These are phyloP conservation scores for Vishniacozyma victoriae DNA, from an alignment of 768 basidiomycete genomes.

Conservation along the genomic window DNA sequence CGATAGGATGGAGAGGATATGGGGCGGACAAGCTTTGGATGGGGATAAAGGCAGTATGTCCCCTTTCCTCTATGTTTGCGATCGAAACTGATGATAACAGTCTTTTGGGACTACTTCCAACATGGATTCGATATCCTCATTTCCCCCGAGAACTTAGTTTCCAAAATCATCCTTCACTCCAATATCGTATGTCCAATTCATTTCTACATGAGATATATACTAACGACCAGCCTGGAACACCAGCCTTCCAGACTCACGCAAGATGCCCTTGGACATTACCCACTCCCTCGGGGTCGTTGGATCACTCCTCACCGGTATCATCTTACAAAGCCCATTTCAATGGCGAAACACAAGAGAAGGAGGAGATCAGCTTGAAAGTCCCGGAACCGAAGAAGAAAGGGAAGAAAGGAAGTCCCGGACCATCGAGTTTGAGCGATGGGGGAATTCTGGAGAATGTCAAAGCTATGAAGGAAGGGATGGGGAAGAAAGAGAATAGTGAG, in stretches of 20 bases:
- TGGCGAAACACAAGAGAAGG: constrained; percentile 3
- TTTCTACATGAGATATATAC: background rate
- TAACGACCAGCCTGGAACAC: constrained; percentile 66
- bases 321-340: constrained; percentile 12
- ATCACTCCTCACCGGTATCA: constrained; percentile 13
- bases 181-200: constrained; percentile 61
- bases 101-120: constrained; percentile 70
- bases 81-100: constrained; percentile 8
- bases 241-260: constrained; percentile 83
- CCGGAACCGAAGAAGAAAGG: constrained; percentile 14
- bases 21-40: constrained; percentile 22
- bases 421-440: background rate
- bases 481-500: constrained; percentile 49
- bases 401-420: constrained; percentile 10
- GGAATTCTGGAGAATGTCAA: too few species aligned
- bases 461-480: too few species aligned
- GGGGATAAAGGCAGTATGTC: background rate
- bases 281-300: constrained; percentile 7
- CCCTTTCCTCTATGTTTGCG: too few species aligned
- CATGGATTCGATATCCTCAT: constrained; percentile 84
- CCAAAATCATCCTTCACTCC: constrained; percentile 79
- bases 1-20: constrained; percentile 45
- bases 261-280: constrained; percentile 81
- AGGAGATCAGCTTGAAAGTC: constrained; percentile 10
- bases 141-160: constrained; percentile 57